Base-by-base conservation (phyloP, 495 filamentous ascomycete species). In the Bryoglossum gracile region DNA sequence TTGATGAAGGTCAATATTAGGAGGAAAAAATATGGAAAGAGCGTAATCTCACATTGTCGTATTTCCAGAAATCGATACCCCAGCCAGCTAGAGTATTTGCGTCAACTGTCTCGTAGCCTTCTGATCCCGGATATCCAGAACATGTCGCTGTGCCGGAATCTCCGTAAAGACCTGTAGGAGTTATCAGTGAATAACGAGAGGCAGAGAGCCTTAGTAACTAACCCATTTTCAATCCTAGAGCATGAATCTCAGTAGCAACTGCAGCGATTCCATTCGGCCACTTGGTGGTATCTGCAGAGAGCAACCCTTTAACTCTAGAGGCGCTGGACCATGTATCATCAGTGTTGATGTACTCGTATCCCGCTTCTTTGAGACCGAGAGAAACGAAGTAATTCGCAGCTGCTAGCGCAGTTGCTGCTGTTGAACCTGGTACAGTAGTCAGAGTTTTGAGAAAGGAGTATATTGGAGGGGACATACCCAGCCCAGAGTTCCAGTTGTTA, bases 151-250 rank as follows among this genome's bases (percentile, higher is more conserved):
- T 48, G 14, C 45, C 45, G 13, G 45, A 48, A 22, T 48, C 45
- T 3, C 45, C 45, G n/a, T 48, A 48, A 3, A 43, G 41, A 4
- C 43, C 41, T 44, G 24, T 14, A 28, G 9, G 1, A 22, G 21
- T 14, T 21, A 18, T 21, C 22, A 21, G 38, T 42, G 21, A 22
- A 23, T 22, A 42, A 5, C 9, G 38, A 10, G 11, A 16, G 13
- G 17, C 11, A 3, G 11, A 38, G 16, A 5, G 16, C 16, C 16
- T 23, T 5, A 8, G 18, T 5, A 19, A 40, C 14, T 21, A 11
- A 46, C 65, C 65, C 5, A 62, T 52, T 33, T 59, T 59, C 43
- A 68, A 47, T 23, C 63, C 63, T 45, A 64, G 46, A 37, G 23
- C 37, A 36, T 64, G 53, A 39, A 66, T 50, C 14, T 58, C 10